These are phyloP conservation scores for Cucumis variabilis DNA, from an alignment of 331 rosid genomes.

Conservation along the genomic window DNA sequence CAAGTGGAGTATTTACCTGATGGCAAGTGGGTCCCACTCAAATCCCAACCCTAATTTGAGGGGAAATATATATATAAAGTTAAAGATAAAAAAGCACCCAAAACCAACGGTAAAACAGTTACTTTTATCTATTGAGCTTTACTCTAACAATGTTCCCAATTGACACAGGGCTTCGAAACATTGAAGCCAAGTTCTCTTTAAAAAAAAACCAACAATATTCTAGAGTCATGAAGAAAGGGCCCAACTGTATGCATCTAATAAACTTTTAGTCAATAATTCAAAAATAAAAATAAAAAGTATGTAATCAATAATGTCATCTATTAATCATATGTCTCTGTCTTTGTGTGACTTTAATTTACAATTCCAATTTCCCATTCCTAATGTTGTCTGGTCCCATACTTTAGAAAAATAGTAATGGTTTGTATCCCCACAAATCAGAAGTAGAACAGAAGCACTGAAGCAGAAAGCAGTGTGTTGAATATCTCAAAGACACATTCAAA, in stretches of 20 bases:
- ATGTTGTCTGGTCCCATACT: conserved; percentile 24
- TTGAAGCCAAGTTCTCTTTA: too few species aligned
- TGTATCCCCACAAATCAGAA: conserved; percentile 13
- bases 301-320: not conserved
- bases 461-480: not conserved
- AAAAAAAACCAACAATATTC: too few species aligned
- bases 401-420: not conserved
- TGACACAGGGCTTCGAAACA: too few species aligned
- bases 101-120: too few species aligned
- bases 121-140: too few species aligned
- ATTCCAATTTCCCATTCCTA: not conserved
- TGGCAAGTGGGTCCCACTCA: too few species aligned
- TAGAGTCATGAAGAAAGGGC: not conserved
- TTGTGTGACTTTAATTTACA: not conserved
- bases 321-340: conserved; percentile 1
- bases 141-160: too few species aligned
- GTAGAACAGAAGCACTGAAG: not conserved
- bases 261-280: not conserved
- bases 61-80: too few species aligned
- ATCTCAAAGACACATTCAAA: conserved; percentile 7
- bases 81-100: too few species aligned
- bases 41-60: too few species aligned
- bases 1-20: too few species aligned
- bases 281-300: not conserved
- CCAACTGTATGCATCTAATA: not conserved